Conservation (phyloP, 2,329 filamentous ascomycete genomes). For the Clonostachys byssicola region DNA sequence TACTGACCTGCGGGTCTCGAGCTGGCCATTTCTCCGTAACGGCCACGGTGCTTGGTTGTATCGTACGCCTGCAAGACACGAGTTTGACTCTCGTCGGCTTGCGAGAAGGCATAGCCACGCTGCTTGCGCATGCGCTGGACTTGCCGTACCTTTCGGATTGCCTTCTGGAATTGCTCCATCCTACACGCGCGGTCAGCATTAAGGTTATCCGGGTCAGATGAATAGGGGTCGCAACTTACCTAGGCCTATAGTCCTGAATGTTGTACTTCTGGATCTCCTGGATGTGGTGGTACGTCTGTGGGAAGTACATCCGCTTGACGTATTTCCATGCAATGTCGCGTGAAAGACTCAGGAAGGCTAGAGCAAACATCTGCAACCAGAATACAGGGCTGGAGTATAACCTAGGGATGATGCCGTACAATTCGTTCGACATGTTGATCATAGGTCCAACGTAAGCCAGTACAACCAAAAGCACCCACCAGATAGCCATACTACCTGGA, state of each 20-base stretch:
- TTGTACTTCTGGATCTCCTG: conserved; percentile 99
- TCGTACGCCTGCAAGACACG: conserved; percentile 96
- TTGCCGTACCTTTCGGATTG: conserved; percentile 95
- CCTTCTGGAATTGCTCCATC: conserved; percentile 99
- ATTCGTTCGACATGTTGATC: conserved; percentile 77
- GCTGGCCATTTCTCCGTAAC: conserved; percentile 89
- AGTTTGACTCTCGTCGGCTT: conserved; percentile 94
- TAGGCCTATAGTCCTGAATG: conserved; percentile 95
- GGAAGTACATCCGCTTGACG: conserved; percentile 92
- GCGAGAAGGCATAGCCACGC: conserved; percentile 95
- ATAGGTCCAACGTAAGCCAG: conserved; percentile 86
- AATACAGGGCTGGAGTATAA: conserved; percentile 81
- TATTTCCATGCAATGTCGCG: conserved; percentile 98
- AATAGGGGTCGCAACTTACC: conserved; percentile 49
- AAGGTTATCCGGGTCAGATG: background rate
- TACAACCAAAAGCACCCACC: conserved; percentile 84
- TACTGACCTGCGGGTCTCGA: conserved; percentile 19
- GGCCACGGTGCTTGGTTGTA: conserved; percentile 84
- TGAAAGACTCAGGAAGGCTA: conserved; percentile 78
- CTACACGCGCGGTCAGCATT: conserved; percentile 32
- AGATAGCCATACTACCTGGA: conserved; percentile 86
- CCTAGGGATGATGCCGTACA: conserved; percentile 75
- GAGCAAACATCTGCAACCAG: conserved; percentile 81
- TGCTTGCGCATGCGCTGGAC: conserved; percentile 99
- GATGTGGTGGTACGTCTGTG: conserved; percentile 94